A percentile compares a stretch with the other conserved stretches of the same genome.
phyloP scores from a whole-genome alignment of 2,329 filamentous ascomycete genomes.

The Cladorrhinum sp. region DNA sequence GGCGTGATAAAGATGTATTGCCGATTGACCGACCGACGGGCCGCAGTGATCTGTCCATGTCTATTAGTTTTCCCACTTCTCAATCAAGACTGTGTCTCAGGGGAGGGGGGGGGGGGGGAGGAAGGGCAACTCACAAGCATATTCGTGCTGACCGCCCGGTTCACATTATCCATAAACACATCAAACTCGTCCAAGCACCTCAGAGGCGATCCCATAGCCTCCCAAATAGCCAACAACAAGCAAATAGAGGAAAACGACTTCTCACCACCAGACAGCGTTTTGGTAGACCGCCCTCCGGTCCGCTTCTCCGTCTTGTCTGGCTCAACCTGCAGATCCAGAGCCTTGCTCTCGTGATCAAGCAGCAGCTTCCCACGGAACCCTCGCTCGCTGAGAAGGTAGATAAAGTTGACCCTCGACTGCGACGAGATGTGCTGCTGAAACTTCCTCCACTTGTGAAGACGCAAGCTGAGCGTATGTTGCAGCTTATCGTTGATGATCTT shows the following conservation, averaged over 20 bases:
- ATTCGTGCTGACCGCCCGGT: slow-evolving; percentile 86
- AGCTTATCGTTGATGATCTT: slow-evolving; percentile 41
- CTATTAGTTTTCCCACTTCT: slow-evolving; percentile 21
- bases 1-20: slow-evolving; percentile 98
- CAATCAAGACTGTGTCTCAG: no score
- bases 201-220: slow-evolving; percentile 94
- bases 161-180: slow-evolving; percentile 98
- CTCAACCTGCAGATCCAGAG: slow-evolving; percentile 74
- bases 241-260: slow-evolving; percentile 98
- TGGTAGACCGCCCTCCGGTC: slow-evolving; percentile 74
- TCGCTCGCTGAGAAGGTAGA: slow-evolving; percentile 82
- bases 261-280: slow-evolving; percentile 90
- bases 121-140: slow-evolving; percentile 69
- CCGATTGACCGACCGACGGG: slow-evolving; percentile 78
- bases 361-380: slow-evolving; percentile 80
- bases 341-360: slow-evolving; percentile 71
- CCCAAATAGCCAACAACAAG: slow-evolving; percentile 88
- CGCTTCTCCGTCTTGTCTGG: slow-evolving; percentile 67
- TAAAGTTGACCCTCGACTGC: slow-evolving; percentile 82
- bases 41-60: slow-evolving; percentile 70
- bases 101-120: no score
- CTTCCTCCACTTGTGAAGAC: slow-evolving; percentile 70
- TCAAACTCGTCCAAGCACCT: slow-evolving; percentile 97
- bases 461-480: slow-evolving; percentile 61
- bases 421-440: slow-evolving; percentile 85